Base-by-base conservation (phyloP, 2,329 filamentous ascomycete species). In the Colletotrichum euphorbiae region DNA sequence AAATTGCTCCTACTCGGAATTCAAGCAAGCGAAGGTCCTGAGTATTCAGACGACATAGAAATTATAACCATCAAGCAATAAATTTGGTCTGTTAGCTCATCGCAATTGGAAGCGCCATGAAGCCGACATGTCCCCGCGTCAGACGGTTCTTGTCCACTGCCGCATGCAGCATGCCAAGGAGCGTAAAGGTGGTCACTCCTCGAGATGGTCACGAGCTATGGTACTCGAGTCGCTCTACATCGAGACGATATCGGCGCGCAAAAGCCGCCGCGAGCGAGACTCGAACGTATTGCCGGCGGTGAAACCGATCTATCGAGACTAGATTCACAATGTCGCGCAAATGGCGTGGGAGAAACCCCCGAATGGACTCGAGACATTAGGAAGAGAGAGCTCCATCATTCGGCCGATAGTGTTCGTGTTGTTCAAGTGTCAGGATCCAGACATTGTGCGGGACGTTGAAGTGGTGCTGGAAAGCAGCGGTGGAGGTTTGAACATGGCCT, bases 221-320 rank as follows among this genome's bases (percentile, higher is more conserved):
- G 58, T 58, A 12, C 67, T 69, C 24, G 67, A 69, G 38, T 24
- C 62, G 6, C 46, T 69, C 7, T 56, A 67, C 38, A 17, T 51
- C 21, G 67, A 69, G 52, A 61, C 50, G 21, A 19, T 69, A 19
- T 42, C 67, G 9, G 57, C 56, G 17, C 57, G 67, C 17, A n/a
- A 67, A 36, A 40, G 33, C 17, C 67, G 62, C 13, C 38, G 45
- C 36, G 45, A 24, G 40, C 56, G 15, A 13, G 36, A 62, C 51
- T 31, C 55, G 8, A 61, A 69, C 38, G 58, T 62, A n/a, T 21
- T 56, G 15, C 56, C 62, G 11, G 62, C 62, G 13, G 56, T 57
- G 51, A 52, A 50, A 21, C 51, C 62, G 3, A 28, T 69, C 31
- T 58, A 69, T 21, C 43, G 51, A 3, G 67, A 69, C 9, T 56